Conservation (phyloP, 2,329 filamentous ascomycete species). For the Nemania abortiva region DNA sequence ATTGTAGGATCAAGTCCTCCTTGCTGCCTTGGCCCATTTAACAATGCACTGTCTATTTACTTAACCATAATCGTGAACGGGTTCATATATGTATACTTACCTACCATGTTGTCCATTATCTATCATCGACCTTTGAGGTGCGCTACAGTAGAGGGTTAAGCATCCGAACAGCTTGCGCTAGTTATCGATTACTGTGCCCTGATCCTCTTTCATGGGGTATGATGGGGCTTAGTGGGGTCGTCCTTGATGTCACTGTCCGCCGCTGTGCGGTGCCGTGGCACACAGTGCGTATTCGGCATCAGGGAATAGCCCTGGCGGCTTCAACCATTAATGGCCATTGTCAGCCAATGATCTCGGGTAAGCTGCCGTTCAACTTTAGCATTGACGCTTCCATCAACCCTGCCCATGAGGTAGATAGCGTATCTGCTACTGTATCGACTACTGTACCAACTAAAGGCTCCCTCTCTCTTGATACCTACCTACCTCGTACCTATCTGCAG, state of each 20-base stretch:
- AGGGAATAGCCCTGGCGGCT: slow-evolving; percentile 14
- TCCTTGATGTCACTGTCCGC: slow-evolving; percentile 36
- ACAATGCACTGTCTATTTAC: no score
- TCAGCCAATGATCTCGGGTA: slow-evolving; percentile 21
- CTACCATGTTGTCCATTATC: no score
- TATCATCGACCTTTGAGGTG: no score
- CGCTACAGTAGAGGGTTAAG: no score
- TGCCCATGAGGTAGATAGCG: slow-evolving; percentile 6
- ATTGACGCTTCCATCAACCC: neutral
- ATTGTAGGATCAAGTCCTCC: no score
- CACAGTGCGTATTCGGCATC: slow-evolving; percentile 26
- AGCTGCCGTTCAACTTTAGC: slow-evolving; percentile 19
- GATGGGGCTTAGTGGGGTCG: slow-evolving; percentile 18
- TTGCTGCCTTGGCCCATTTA: no score
- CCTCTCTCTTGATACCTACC: slow-evolving; percentile 7
- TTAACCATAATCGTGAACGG: no score
- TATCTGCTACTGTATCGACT: slow-evolving; percentile 6
- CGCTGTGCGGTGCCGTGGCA: neutral
- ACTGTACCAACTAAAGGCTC: slow-evolving; percentile 25
- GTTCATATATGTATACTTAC: no score
- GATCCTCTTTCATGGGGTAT: neutral
- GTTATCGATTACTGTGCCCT: neutral
- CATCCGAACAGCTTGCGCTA: neutral
- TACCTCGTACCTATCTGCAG: slow-evolving; percentile 34
- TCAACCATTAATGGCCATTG: no score